Conservation (phyloP, 1,139 yeast genomes). For the Eremothecium gossypii region DNA sequence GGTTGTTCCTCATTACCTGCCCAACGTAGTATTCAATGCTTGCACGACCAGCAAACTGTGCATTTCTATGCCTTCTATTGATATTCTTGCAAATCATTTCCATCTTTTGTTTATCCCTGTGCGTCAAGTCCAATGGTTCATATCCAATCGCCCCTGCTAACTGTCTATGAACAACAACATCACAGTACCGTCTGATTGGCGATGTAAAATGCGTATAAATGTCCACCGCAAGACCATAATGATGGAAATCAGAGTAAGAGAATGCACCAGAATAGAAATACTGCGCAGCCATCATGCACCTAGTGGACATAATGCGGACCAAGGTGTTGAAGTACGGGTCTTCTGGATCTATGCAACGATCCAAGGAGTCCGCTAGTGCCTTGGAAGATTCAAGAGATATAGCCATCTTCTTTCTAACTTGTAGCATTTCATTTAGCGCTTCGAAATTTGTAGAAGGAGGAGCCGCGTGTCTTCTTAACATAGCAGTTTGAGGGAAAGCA, state of each 20-base stretch:
- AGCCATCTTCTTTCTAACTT: slow-evolving; percentile 71
- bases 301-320: slow-evolving; percentile 91
- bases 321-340: slow-evolving; percentile 92
- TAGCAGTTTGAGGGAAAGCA: slow-evolving; percentile 94
- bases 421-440: slow-evolving; percentile 74
- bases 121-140: slow-evolving; percentile 71
- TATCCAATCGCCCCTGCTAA: slow-evolving; percentile 95
- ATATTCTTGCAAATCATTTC: slow-evolving; percentile 82
- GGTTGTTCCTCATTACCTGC: slow-evolving; percentile 78
- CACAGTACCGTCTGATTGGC: slow-evolving; percentile 97
- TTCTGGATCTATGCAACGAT: slow-evolving; percentile 67
- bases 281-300: slow-evolving; percentile 99
- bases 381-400: slow-evolving; percentile 79
- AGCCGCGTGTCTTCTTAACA: slow-evolving; percentile 93
- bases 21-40: slow-evolving; percentile 97
- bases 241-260: slow-evolving; percentile 89
- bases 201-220: slow-evolving; percentile 98
- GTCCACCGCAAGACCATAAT: slow-evolving; percentile 95
- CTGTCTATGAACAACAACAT: slow-evolving; percentile 94
- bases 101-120: slow-evolving; percentile 85
- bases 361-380: slow-evolving; percentile 89
- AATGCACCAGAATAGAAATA: slow-evolving; percentile 91
- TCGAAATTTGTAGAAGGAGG: slow-evolving; percentile 96
- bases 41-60: slow-evolving; percentile 98
- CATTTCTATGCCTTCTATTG: slow-evolving; percentile 91